phyloP scores from a whole-genome alignment of 192 early-diverging fungal genomes.

The Backusella tarrabulga region DNA sequence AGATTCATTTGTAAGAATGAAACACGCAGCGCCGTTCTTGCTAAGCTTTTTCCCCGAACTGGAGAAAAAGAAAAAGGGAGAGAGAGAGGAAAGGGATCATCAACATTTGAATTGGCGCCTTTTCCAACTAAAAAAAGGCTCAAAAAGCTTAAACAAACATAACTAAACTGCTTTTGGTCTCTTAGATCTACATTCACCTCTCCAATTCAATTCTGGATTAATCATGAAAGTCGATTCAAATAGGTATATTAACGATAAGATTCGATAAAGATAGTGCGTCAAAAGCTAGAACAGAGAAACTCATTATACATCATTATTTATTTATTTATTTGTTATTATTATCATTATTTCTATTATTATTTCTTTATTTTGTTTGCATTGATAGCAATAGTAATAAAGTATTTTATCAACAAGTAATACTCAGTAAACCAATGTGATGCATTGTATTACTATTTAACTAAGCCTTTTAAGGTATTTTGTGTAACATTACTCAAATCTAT shows the following conservation, averaged over 20 bases:
- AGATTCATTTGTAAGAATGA: neutral
- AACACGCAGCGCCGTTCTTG: neutral
- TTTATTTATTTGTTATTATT: neutral
- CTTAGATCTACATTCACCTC: neutral
- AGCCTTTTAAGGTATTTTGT: neutral
- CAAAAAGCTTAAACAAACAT: neutral
- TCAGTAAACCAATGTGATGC: constrained; percentile 2
- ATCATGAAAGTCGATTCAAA: neutral
- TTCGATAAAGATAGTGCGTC: neutral
- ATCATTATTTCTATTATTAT: neutral
- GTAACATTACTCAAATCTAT: neutral
- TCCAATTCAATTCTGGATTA: neutral
- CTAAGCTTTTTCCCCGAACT: neutral
- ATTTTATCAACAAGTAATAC: neutral
- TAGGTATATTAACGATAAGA: neutral
- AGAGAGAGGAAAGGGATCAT: neutral
- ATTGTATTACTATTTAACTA: constrained; percentile 3
- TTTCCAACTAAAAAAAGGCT: neutral
- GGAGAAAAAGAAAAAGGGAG: neutral
- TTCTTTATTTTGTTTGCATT: neutral
- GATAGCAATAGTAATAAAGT: neutral
- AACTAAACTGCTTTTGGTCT: neutral
- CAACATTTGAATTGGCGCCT: neutral
- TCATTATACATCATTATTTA: neutral
- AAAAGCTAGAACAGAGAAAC: neutral